Evolutionary conservation across 495 filamentous ascomycete species (phyloP).

Genomic region (Aspergillus nidulans): DNA sequence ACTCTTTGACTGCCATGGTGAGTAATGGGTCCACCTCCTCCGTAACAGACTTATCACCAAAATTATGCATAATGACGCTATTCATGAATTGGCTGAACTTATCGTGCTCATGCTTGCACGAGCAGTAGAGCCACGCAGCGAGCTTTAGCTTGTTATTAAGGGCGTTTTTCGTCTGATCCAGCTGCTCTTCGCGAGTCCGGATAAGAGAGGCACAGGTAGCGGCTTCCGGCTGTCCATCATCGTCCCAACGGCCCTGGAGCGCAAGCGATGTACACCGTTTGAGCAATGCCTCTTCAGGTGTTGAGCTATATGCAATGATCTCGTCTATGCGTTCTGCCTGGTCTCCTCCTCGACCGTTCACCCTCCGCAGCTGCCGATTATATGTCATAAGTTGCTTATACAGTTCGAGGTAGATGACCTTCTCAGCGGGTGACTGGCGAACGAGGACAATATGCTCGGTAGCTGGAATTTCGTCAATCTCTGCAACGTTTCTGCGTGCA

Average conservation of each 20-base stretch:
- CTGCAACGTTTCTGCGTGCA: conserved; percentile 47
- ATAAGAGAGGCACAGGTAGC: conserved; percentile 21
- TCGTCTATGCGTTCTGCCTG: conserved; percentile 37
- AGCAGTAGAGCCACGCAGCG: conserved; percentile 32
- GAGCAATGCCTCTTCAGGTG: conserved; percentile 42
- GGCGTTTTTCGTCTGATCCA: conserved; percentile 26
- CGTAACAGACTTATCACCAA: conserved; percentile 24
- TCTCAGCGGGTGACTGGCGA: conserved; percentile 36
- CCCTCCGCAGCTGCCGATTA: conserved; percentile 36
- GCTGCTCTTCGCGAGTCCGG: conserved; percentile 23
- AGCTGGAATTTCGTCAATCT: conserved; percentile 41
- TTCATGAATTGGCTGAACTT: conserved; percentile 23
- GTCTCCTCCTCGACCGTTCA: conserved; percentile 27
- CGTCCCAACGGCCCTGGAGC: conserved; percentile 10
- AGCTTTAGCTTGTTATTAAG: conserved; percentile 24
- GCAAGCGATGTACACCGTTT: conserved; percentile 40
- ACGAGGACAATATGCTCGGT: conserved; percentile 35
- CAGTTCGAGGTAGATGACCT: conserved; percentile 44
- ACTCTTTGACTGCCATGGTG: conserved; percentile 7
- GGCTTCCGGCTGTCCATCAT: conserved; percentile 12
- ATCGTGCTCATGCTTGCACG: conserved; percentile 12
- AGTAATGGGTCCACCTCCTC: conserved; percentile 14
- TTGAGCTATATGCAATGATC: conserved; percentile 36
- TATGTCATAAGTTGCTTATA: conserved; percentile 39
- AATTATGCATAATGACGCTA: conserved; percentile 21